Evolutionary conservation across 345 rosid species (phyloP).

Genomic region (Schrenkiella parvula): DNA sequence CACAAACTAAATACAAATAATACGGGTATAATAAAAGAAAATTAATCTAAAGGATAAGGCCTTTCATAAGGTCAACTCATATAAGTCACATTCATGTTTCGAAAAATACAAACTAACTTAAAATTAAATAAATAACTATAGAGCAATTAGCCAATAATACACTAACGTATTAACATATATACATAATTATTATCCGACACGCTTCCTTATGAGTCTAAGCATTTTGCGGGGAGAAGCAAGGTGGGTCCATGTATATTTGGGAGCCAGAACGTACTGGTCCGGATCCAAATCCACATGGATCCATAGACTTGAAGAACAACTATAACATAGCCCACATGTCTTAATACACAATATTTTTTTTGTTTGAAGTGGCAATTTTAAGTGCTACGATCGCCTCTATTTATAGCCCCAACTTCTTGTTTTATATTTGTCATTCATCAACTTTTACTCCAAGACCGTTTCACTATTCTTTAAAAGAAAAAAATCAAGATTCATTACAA

Average conservation of each 20-base stretch:
- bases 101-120: neutral
- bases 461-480: too few species aligned
- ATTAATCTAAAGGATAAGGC: neutral
- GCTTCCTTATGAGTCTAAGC: neutral
- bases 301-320: neutral
- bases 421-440: too few species aligned
- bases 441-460: too few species aligned
- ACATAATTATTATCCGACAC: neutral
- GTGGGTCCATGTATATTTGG: neutral
- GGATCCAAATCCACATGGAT: neutral
- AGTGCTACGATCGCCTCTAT: too few species aligned
- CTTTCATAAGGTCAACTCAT: neutral
- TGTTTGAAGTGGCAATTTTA: too few species aligned
- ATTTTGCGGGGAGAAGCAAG: constrained; percentile 13
- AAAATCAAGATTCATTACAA: neutral
- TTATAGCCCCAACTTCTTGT: too few species aligned
- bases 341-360: too few species aligned
- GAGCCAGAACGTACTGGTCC: neutral
- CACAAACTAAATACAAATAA: neutral
- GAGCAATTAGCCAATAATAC: neutral
- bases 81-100: neutral
- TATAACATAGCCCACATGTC: too few species aligned
- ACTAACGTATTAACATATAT: neutral
- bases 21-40: neutral
- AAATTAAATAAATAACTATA: neutral